Conservation (phyloP, 2,329 filamentous ascomycete species). For the Aspergillus persii region DNA sequence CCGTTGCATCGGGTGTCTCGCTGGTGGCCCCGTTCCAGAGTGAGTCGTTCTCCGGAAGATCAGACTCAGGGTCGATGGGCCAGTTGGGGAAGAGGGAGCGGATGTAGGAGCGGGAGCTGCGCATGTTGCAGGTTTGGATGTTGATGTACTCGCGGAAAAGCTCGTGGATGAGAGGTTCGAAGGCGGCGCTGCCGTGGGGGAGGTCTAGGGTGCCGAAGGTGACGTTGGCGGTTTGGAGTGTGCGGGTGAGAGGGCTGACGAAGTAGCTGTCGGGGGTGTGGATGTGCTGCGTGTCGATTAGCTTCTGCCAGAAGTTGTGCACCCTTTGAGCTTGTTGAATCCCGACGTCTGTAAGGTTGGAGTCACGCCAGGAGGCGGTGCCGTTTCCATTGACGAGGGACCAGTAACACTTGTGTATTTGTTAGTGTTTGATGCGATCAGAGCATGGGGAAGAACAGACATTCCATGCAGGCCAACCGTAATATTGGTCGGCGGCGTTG, state of each 20-base stretch:
- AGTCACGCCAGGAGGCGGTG: conserved; percentile 56
- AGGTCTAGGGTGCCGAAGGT: conserved; percentile 51
- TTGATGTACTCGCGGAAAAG: conserved; percentile 57
- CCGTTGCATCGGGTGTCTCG: too few species aligned
- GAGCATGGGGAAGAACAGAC: conserved; percentile 32
- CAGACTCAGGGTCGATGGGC: conserved; percentile 49
- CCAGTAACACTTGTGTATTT: conserved; percentile 50
- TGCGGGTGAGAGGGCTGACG: conserved; percentile 56
- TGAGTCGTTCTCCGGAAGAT: too few species aligned
- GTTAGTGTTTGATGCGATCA: background rate
- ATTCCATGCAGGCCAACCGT: conserved; percentile 61
- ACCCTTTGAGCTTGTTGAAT: too few species aligned
- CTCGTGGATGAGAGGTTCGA: conserved; percentile 56
- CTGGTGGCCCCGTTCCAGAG: too few species aligned
- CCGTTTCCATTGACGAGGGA: conserved; percentile 55
- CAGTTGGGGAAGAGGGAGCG: conserved; percentile 47
- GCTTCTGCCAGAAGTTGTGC: background rate
- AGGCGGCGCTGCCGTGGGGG: conserved; percentile 39
- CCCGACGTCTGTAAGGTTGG: conserved; percentile 40
- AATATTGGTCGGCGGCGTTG: conserved; percentile 42
- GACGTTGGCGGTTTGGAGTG: conserved; percentile 51
- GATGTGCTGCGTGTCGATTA: conserved; percentile 44
- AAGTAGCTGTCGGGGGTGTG: conserved; percentile 56
- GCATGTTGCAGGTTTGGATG: conserved; percentile 60
- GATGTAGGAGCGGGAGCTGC: conserved; percentile 50